Evolutionary conservation across 345 rosid genomes (phyloP).

Genomic region (Eucalyptus erythrocorys): DNA sequence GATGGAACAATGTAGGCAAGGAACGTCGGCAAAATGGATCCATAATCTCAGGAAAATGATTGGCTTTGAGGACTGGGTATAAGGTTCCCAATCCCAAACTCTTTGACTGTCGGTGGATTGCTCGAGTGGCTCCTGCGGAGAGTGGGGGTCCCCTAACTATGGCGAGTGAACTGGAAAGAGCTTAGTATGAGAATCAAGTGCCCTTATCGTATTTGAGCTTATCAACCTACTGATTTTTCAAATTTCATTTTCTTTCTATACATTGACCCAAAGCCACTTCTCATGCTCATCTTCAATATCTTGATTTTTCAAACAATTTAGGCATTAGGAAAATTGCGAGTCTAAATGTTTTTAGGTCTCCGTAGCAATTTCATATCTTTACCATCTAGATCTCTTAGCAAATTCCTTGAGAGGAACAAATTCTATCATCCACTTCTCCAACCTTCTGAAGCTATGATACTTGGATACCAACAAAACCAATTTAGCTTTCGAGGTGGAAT

Average conservation of each 20-base stretch:
- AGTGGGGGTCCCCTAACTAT: background rate
- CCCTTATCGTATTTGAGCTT: background rate
- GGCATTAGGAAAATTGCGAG: background rate
- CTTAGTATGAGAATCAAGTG: background rate
- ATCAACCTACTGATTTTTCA: background rate
- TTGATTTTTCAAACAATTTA: background rate
- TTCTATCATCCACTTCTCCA: background rate
- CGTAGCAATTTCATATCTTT: no score
- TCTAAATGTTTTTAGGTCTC: background rate
- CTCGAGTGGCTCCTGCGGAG: slow-evolving; percentile 15
- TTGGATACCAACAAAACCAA: background rate
- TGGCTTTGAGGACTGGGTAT: background rate
- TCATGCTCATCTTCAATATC: background rate
- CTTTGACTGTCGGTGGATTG: slow-evolving; percentile 26
- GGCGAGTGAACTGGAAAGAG: background rate
- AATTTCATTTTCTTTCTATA: no score
- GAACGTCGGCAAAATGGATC: background rate
- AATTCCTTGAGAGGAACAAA: background rate
- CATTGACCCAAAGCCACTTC: background rate
- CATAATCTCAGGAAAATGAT: background rate
- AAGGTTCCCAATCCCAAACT: slow-evolving; percentile 54
- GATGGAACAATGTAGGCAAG: background rate
- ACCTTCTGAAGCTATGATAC: background rate
- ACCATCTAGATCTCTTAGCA: background rate
- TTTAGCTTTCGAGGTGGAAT: background rate